A percentile compares a stretch with the other conserved stretches of the same genome.
phyloP scores from a whole-genome alignment of 1,284 basidiomycete genomes.

The Cutaneotrichosporon arboriforme region DNA sequence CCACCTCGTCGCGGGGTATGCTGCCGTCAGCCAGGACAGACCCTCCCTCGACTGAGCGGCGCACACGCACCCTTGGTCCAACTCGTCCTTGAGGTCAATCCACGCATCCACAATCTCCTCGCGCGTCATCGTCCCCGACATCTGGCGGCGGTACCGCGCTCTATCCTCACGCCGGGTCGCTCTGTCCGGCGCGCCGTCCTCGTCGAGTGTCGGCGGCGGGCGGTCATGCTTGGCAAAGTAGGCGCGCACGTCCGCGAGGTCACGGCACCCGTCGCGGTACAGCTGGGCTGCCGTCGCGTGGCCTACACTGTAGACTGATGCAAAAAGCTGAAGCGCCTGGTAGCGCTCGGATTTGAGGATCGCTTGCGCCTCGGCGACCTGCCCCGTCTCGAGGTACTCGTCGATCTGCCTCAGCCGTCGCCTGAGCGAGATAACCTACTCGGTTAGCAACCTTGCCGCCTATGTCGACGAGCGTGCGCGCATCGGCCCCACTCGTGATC shows the following conservation, averaged over 20 bases:
- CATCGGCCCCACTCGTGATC: conserved; percentile 42
- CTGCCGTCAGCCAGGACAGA: conserved; percentile 23
- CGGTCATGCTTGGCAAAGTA: conserved; percentile 30
- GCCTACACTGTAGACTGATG: conserved; percentile 45
- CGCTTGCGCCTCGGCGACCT: conserved; percentile 31
- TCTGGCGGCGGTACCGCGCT: conserved; percentile 28
- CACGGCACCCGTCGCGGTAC: conserved; percentile 41
- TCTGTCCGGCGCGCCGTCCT: background rate
- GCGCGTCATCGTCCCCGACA: conserved; percentile 40
- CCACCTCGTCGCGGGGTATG: conserved; percentile 42
- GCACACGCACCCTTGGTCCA: conserved; percentile 34
- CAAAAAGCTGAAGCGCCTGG: conserved; percentile 32
- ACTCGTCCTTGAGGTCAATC: conserved; percentile 38
- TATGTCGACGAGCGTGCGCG: conserved; percentile 36
- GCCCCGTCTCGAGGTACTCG: conserved; percentile 41
- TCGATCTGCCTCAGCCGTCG: conserved; percentile 33
- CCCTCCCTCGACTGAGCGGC: too few species aligned
- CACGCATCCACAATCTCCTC: conserved; percentile 45
- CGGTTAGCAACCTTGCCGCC: conserved; percentile 44
- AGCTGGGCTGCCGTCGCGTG: conserved; percentile 38
- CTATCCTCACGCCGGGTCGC: conserved; percentile 24
- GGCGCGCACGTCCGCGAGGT: conserved; percentile 34
- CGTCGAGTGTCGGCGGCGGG: background rate
- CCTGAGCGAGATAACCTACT: conserved; percentile 12
- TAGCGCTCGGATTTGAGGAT: conserved; percentile 36